phyloP scores from a whole-genome alignment of 352 stramenopile genomes.

The Globisporangium parvum region DNA sequence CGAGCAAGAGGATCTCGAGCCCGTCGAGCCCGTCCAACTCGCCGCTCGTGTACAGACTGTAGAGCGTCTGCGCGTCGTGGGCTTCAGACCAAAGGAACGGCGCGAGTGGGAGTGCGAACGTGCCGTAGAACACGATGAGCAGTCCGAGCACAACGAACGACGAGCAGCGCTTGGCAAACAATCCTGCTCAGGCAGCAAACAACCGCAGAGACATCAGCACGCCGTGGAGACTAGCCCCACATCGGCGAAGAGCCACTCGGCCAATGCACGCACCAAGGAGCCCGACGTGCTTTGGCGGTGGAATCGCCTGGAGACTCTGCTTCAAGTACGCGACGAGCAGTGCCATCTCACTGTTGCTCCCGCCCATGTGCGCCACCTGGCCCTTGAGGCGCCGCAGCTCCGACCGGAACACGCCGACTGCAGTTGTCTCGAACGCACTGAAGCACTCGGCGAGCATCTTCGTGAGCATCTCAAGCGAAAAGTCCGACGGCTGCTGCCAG shows the following conservation, averaged over 20 bases:
- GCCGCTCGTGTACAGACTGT: slow-evolving; percentile 26
- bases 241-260: background rate
- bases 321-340: slow-evolving; percentile 65
- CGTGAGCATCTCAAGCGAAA: slow-evolving; percentile 65
- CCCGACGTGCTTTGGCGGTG: slow-evolving; percentile 34
- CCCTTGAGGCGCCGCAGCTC: slow-evolving; percentile 42
- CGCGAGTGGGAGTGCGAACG: slow-evolving; percentile 45
- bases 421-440: slow-evolving; percentile 40
- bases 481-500: slow-evolving; percentile 75
- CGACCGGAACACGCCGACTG: slow-evolving; percentile 42
- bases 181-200: slow-evolving; percentile 9
- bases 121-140: slow-evolving; percentile 46
- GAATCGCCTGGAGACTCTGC: slow-evolving; percentile 42
- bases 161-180: slow-evolving; percentile 58
- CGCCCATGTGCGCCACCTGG: slow-evolving; percentile 37
- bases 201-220: slow-evolving; percentile 1
- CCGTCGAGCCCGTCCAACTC: slow-evolving; percentile 48
- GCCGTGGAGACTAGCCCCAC: background rate
- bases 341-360: slow-evolving; percentile 35
- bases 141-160: slow-evolving; percentile 49
- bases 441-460: slow-evolving; percentile 56
- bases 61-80: slow-evolving; percentile 26
- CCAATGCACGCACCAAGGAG: slow-evolving; percentile 15
- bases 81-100: slow-evolving; percentile 51
- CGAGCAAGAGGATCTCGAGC: slow-evolving; percentile 62